Evolutionary conservation across 1,284 basidiomycete species (phyloP).

Genomic region (Trichosporon coremiiforme): DNA sequence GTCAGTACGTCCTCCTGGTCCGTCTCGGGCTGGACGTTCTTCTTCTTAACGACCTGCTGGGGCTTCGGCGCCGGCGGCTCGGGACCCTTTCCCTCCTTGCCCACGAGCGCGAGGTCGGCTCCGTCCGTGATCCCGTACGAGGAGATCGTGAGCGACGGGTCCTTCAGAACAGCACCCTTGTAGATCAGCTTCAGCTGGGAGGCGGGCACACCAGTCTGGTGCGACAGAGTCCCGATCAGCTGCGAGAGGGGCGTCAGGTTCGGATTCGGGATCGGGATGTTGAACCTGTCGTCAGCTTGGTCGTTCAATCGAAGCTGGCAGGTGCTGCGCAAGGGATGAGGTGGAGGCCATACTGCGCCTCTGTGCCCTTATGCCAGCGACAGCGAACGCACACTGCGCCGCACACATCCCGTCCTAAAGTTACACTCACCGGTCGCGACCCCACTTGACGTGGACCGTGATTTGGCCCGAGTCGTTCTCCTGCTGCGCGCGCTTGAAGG

Average conservation of each 20-base stretch:
- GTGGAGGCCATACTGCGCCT: neutral
- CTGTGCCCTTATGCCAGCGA: neutral
- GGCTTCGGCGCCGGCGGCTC: slow-evolving; percentile 26
- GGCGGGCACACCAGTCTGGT: slow-evolving; percentile 48
- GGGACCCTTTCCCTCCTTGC: slow-evolving; percentile 47
- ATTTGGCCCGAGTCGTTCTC: slow-evolving; percentile 50
- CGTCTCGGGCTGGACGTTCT: slow-evolving; percentile 54
- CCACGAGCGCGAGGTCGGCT: slow-evolving; percentile 50
- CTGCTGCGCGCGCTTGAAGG: slow-evolving; percentile 49
- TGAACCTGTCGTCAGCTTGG: slow-evolving; percentile 48
- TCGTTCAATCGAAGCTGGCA: no score
- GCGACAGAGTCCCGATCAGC: slow-evolving; percentile 50
- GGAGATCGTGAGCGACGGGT: slow-evolving; percentile 51
- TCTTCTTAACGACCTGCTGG: slow-evolving; percentile 40
- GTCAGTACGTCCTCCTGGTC: slow-evolving; percentile 48
- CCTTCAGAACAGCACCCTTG: slow-evolving; percentile 57
- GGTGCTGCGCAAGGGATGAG: neutral
- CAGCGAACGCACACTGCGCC: neutral
- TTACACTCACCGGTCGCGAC: slow-evolving; percentile 46
- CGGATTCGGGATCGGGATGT: slow-evolving; percentile 55
- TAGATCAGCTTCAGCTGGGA: slow-evolving; percentile 53
- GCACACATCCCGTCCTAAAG: neutral
- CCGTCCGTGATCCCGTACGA: slow-evolving; percentile 55
- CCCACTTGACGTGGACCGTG: slow-evolving; percentile 52
- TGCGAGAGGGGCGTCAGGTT: slow-evolving; percentile 49